Evolutionary conservation across 2,329 filamentous ascomycete species (phyloP).

Genomic region (Botrytis tulipae): DNA sequence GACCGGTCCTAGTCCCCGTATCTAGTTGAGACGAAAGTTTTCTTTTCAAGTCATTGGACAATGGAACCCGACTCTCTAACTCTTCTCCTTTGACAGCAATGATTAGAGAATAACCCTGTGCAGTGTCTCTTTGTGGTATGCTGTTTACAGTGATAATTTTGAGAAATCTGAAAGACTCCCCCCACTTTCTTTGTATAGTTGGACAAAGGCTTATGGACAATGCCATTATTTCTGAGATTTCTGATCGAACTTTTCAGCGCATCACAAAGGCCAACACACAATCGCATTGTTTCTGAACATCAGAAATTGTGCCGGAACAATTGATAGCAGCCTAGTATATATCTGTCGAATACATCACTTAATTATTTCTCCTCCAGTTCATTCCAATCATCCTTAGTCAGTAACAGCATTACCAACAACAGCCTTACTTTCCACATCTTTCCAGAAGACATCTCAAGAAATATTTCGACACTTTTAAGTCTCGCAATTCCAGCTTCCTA

Average conservation of each 20-base stretch:
- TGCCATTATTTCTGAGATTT: rapidly evolving
- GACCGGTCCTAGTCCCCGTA: not conserved
- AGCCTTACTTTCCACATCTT: not conserved
- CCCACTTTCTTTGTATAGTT: not conserved
- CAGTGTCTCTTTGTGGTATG: not conserved
- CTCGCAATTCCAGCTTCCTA: not conserved
- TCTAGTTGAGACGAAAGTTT: not conserved
- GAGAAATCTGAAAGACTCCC: not conserved
- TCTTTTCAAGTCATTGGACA: not conserved
- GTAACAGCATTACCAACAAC: not conserved
- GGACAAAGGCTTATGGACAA: not conserved
- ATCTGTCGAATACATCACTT: not conserved
- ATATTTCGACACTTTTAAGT: not conserved
- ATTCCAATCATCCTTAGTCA: not conserved
- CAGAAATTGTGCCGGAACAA: not conserved
- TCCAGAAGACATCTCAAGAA: not conserved
- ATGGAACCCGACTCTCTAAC: not conserved
- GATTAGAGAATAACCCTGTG: not conserved
- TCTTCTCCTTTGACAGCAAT: not conserved
- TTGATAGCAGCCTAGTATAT: not conserved
- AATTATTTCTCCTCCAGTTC: not conserved
- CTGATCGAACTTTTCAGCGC: rapidly evolving
- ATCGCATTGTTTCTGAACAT: not conserved
- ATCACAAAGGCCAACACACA: not conserved
- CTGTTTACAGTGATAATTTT: not conserved